Conservation (phyloP, 2,329 filamentous ascomycete genomes). For the Neurospora sp. region DNA sequence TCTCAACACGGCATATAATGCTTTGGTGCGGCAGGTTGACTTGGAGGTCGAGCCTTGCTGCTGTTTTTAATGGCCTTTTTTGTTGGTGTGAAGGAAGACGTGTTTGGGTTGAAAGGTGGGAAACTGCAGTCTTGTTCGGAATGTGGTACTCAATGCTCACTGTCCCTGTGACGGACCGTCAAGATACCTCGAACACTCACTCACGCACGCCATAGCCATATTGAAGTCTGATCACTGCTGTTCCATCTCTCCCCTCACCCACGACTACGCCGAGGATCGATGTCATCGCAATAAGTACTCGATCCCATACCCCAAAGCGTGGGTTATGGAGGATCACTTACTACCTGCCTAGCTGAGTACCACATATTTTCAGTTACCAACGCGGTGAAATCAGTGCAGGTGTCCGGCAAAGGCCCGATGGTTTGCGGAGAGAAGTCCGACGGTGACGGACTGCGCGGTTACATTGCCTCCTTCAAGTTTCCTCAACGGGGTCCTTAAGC, state of each 20-base stretch:
- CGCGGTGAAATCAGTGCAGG: background rate
- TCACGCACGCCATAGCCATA: background rate
- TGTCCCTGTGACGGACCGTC: background rate
- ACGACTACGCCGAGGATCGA: background rate
- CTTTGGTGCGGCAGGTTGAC: conserved; percentile 10
- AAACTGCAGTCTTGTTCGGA: background rate
- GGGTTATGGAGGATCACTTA: background rate
- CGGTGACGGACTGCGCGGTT: background rate
- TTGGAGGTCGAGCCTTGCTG: background rate
- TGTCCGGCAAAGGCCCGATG: background rate
- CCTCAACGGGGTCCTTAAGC: background rate
- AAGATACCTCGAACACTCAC: background rate
- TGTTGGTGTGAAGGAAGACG: background rate
- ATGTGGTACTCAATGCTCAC: background rate
- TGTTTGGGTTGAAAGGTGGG: background rate
- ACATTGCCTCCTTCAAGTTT: background rate
- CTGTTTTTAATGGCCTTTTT: background rate
- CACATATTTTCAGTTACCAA: background rate
- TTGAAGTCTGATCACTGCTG: background rate
- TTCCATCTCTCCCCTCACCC: background rate
- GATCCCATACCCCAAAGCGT: background rate
- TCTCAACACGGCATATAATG: conserved; percentile 15
- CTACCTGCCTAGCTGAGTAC: background rate
- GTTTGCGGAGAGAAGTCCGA: background rate
- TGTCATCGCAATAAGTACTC: background rate